Evolutionary conservation across 1,139 yeast genomes (phyloP), one percentile per base, ranked within the genome.

Genomic region (Pichia norvegensis): DNA sequence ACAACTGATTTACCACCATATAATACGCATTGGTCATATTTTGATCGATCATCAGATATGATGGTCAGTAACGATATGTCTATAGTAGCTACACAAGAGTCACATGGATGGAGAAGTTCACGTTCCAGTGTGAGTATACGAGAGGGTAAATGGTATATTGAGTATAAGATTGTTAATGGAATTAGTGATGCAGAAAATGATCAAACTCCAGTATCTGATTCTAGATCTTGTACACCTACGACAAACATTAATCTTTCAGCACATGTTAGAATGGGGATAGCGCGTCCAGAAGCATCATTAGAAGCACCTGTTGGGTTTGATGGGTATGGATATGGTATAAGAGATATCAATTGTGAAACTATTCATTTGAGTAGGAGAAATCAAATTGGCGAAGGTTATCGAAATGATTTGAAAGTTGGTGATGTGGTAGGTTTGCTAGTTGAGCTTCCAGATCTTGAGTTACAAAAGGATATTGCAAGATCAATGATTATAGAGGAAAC

Each of bases 281-380:
- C 83, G 0, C 68, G 97, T 46, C 72, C 86, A 53, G 98, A 92
- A 59, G 95, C 96, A 1, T 78, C 88, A 45, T 66, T 90, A 42
- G 97, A 92, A 55, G 95, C 95, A 0, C 98, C 99, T 0, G 92
- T 90, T 10, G 99, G 99, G 4, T 86, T 78, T 59, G 97, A 92
- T 63, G 94, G 90, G 0, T 92, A 88, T 65, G 92, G 97, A 0
- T 92, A 94, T 62, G 97, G 96, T 1, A 60, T 92, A 11, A 70
- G 97, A 49, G 97, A 90, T 64, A 73, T 75, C 33, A 73, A 73
- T n/a, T 95, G 97, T 1, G 85, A 85, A 52, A 77, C 76, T 36
- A 73, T 92, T 40, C 95, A 92, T 51, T 64, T 84, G 39, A 81
- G 92, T 52, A 70, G 94, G 42, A 87, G 90, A 0, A 64, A 67